Base-by-base conservation (phyloP, 2,329 filamentous ascomycete species). In the Xylaria sp. region DNA sequence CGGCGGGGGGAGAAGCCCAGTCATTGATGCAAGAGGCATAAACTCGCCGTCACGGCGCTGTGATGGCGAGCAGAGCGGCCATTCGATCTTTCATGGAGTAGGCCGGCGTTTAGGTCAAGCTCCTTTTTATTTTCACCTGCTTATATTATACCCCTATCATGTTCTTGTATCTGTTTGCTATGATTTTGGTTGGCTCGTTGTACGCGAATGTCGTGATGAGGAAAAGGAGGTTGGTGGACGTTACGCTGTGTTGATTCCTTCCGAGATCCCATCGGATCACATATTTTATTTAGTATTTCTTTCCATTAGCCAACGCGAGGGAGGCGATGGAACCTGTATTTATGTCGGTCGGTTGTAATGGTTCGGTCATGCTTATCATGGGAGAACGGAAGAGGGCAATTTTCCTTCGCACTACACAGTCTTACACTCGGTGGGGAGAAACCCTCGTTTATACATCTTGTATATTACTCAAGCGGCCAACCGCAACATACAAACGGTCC, bases 111-210 rank as follows among this genome's bases (percentile, higher is more conserved):
- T 74, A 68, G 73, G 72, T 74, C 72, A 72, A 72, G 64, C 73
- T 76, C 71, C 71, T 3, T 75, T 66, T 17, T 62, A 19, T 73
- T 72, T 77, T 75, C 71, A 75, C 72, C 75, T 73, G 75, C 78
- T 78, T 79, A 74, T 78, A 76, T 77, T 80, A 77, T 80, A 81
- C 76, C 81, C 69, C 56, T 75, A 79, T 78, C 74, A 66, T 76
- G 76, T 80, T 77, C 51, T 54, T 72, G 76, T 80, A 74, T 79
- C 68, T 77, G 72, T 78, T 78, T 79, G 77, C 74, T 75, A 77
- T 69, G 75, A 60, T 65, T 69, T 62, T 70, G 71, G 72, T 69
- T 68, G 64, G 69, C 66, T 70, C 66, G 74, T 76, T 75, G 72
- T 74, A 75, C 70, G 71, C 74, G 69, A 75, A 75, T 72, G 71